Evolutionary conservation across 345 rosid genomes (phyloP).

Genomic region (Pistacia vera): DNA sequence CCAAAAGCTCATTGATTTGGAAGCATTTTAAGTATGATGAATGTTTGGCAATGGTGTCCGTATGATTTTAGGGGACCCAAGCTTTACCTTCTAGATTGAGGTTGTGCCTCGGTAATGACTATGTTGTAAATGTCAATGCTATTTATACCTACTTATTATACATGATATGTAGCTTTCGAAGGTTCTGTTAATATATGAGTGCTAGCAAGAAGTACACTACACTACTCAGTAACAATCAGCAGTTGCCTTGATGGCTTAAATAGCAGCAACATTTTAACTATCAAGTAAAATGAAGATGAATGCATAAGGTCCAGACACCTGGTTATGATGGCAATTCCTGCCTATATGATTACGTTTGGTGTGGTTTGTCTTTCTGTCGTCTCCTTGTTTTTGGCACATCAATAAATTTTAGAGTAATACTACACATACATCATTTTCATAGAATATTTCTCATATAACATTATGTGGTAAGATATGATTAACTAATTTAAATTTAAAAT

Average conservation of each 20-base stretch:
- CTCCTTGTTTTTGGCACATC: background rate
- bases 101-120: too few relatives aligned
- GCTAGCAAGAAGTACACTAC: background rate
- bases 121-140: background rate
- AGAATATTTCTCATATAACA: too few relatives aligned
- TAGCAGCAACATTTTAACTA: background rate
- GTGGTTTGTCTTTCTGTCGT: background rate
- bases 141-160: background rate
- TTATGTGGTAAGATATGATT: too few relatives aligned
- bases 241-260: background rate
- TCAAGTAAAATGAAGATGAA: background rate
- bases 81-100: background rate
- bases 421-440: too few relatives aligned
- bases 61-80: background rate
- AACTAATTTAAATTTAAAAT: too few relatives aligned
- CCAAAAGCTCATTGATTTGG: background rate
- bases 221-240: background rate
- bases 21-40: background rate
- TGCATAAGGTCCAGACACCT: background rate
- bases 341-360: background rate
- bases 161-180: background rate
- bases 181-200: background rate
- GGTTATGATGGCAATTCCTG: background rate
- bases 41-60: background rate
- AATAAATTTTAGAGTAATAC: background rate